Evolutionary conservation across 257 asterid species (phyloP).

Genomic region (Nicotiana paniculata): DNA sequence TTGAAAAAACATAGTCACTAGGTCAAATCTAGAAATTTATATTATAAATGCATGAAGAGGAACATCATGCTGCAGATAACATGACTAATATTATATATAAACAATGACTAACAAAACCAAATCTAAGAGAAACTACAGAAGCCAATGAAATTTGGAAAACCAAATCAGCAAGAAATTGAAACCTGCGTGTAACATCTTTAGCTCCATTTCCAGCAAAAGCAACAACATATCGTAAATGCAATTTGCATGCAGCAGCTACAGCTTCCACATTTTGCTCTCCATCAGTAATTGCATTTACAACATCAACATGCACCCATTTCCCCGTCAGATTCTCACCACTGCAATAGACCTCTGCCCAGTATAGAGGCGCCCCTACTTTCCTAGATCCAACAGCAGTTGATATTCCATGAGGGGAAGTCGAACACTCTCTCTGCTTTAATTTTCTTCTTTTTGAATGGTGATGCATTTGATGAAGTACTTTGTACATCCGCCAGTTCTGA

Average conservation of each 20-base stretch:
- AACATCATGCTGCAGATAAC: background rate
- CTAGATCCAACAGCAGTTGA: conserved; percentile 88
- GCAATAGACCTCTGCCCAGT: conserved; percentile 95
- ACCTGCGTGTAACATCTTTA: conserved; percentile 99
- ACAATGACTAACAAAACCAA: background rate
- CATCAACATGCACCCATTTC: conserved; percentile 94
- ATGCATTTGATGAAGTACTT: conserved; percentile 27
- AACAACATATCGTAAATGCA: conserved; percentile 75
- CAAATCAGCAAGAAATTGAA: conserved; percentile 18
- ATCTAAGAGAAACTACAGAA: conserved; percentile 5
- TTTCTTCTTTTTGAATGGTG: conserved; percentile 44
- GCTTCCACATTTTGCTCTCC: conserved; percentile 92
- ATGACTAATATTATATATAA: background rate
- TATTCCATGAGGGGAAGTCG: conserved; percentile 44
- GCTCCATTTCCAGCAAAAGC: conserved; percentile 97
- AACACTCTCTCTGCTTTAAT: conserved; percentile 40
- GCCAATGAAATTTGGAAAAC: background rate
- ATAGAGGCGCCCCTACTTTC: conserved; percentile 89
- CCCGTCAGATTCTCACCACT: conserved; percentile 84
- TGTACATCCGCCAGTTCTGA: conserved; percentile 30
- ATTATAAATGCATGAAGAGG: background rate
- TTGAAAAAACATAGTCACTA: background rate
- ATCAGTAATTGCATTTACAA: conserved; percentile 66
- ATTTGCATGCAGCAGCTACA: conserved; percentile 92
- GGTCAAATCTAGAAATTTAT: too few relatives aligned